Percentiles rank a stretch among this genome's conserved stretches.
Evolutionary conservation across 129 eudicot species (phyloP).

Genomic region (Saposhnikovia divaricata): DNA sequence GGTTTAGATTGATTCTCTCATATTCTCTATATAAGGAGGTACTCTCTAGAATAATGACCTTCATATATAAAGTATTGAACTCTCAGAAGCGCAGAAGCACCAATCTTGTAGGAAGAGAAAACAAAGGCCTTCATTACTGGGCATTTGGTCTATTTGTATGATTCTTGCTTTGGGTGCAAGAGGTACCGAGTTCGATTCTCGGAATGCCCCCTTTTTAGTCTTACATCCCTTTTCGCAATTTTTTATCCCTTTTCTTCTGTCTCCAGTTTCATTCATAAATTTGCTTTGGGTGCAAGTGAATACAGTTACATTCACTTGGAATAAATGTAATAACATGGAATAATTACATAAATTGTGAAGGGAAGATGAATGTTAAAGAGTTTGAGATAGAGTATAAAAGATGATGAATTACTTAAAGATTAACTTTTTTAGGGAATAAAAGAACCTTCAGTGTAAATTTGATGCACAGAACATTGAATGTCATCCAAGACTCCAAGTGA

Average conservation of each 20-base stretch:
- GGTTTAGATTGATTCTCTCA: too few relatives aligned
- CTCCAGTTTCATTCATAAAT: background rate
- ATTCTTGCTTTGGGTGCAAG: slow-evolving; percentile 99
- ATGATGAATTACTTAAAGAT: too few relatives aligned
- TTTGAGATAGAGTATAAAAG: background rate
- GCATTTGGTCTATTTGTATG: slow-evolving; percentile 99
- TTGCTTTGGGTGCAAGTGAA: too few relatives aligned
- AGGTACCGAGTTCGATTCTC: slow-evolving; percentile 99
- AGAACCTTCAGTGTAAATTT: too few relatives aligned
- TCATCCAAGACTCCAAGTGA: too few relatives aligned
- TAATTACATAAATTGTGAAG: too few relatives aligned
- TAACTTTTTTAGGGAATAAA: too few relatives aligned
- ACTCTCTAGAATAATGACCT: too few relatives aligned
- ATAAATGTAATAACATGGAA: background rate
- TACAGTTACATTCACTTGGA: too few relatives aligned
- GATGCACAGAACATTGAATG: too few relatives aligned
- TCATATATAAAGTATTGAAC: background rate
- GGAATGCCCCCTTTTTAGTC: slow-evolving; percentile 48
- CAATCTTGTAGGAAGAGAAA: background rate
- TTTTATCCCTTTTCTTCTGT: background rate
- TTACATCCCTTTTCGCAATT: too few relatives aligned
- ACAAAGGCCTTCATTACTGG: background rate
- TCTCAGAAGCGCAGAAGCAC: background rate
- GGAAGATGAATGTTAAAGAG: background rate
- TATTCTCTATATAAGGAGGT: too few relatives aligned